A percentile compares a stretch with the other conserved stretches of the same genome.
Conservation (phyloP, 805 yeast genomes). For the Schwanniomyces sp. region DNA sequence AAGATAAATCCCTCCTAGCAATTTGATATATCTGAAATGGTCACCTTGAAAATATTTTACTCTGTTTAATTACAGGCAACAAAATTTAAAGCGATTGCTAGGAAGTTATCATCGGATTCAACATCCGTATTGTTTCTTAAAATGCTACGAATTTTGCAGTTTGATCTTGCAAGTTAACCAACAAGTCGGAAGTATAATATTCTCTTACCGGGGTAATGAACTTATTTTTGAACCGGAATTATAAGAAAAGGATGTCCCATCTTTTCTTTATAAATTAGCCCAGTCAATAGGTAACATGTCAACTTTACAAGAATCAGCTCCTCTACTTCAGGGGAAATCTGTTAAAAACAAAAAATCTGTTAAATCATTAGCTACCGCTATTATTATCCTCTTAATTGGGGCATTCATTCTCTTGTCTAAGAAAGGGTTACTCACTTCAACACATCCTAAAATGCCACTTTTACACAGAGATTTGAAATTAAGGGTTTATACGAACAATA, state of each 20-base stretch:
- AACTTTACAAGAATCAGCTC: slow-evolving; percentile 66
- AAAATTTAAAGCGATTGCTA: too few relatives aligned
- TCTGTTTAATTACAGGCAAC: too few relatives aligned
- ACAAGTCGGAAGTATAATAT: too few relatives aligned
- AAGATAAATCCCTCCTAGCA: too few relatives aligned
- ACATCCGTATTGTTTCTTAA: too few relatives aligned
- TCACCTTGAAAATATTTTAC: too few relatives aligned
- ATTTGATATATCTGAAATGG: too few relatives aligned
- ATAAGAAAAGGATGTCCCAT: not conserved
- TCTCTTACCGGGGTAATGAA: too few relatives aligned
- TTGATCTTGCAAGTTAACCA: too few relatives aligned
- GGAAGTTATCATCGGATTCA: too few relatives aligned
- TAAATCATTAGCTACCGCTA: not conserved
- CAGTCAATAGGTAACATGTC: slow-evolving; percentile 93
- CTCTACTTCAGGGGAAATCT: slow-evolving; percentile 1
- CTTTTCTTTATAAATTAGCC: slow-evolving; percentile 40
- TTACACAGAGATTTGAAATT: slow-evolving; percentile 10
- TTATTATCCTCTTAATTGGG: not conserved
- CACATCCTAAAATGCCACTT: not conserved
- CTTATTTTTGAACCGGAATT: not conserved
- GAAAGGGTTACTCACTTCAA: not conserved
- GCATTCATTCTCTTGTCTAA: not conserved
- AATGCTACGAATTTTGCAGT: too few relatives aligned
- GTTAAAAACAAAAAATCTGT: not conserved
- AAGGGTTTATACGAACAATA: slow-evolving; percentile 43